Evolutionary conservation across 2,329 filamentous ascomycete genomes (phyloP), one percentile per base, ranked within the genome.

Genomic region (Rhinocladiella mackenziei): DNA sequence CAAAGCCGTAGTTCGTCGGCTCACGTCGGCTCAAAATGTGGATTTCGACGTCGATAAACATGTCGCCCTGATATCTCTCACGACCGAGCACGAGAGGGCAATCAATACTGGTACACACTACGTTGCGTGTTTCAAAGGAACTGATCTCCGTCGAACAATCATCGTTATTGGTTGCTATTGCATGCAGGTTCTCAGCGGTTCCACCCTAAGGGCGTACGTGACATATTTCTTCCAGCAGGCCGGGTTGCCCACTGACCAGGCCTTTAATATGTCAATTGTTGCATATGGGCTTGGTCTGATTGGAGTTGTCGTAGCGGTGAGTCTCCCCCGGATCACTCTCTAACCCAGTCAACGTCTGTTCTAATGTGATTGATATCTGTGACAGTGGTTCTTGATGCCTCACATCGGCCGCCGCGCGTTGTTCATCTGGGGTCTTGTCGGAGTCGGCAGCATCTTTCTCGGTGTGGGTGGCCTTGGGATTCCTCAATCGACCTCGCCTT

Each of bases 171-270:
- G 57, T 17, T 69, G 62, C 26, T 54, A 55, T 50, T 54, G 45
- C 19, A 56, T 57, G 4, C 63, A 65, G 37, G 54, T 55, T 2
- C 43, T 63, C 6, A 56, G 53, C 35, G 62, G 62, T 22, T 53
- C 54, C 20, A 53, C 55, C 6, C 48, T 64, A 11, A 54, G 50
- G 23, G 51, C 51, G 6, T 62, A 58, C 45, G 51, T 57, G 10
- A 82, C 77, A 2, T 80, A 79, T 56, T 78, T 80, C 52, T 63
- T 60, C 31, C 48, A 62, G 35, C 56, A 62, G 41, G 61, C 61
- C 30, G 63, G 62, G 14, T 40, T 65, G 6, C 39, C 52, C 17
- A 71, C 39, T 52, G 71, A 76, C 10, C 48, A 42, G 31, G 26
- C 45, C 6, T 52, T 46, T 34, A 45, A 49, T 18, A 58, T 59